Evolutionary conservation across 1,139 yeast genomes (phyloP).

Genomic region (Candida tunisiensis): DNA sequence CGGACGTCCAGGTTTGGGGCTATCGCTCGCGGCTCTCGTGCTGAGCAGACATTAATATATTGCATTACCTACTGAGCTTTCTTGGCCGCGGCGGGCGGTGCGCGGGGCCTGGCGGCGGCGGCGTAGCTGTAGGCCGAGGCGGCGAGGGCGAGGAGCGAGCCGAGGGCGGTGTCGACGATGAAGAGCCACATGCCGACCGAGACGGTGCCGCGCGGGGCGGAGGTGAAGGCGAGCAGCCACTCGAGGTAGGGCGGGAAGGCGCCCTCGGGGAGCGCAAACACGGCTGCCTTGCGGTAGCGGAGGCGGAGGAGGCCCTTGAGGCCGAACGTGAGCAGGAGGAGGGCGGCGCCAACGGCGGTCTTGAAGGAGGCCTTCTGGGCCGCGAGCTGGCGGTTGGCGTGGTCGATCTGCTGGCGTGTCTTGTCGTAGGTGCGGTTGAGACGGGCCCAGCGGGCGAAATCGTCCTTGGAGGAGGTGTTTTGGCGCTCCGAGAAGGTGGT

Average conservation of each 20-base stretch:
- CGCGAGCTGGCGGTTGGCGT: conserved; percentile 19
- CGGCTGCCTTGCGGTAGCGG: conserved; percentile 38
- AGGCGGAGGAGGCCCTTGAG: conserved; percentile 30
- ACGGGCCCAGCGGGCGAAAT: conserved; percentile 94
- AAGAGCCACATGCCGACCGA: conserved; percentile 23
- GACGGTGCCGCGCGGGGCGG: conserved; percentile 28
- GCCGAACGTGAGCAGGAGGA: conserved; percentile 20
- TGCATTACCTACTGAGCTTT: no score
- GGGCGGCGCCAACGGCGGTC: conserved; percentile 9
- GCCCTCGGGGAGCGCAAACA: conserved; percentile 44
- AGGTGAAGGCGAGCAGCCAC: conserved; percentile 44
- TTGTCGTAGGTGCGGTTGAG: conserved; percentile 57
- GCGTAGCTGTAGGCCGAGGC: not conserved
- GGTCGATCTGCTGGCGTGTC: conserved; percentile 34
- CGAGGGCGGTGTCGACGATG: conserved; percentile 14
- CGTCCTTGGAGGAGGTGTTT: conserved; percentile 71
- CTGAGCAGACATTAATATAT: no score
- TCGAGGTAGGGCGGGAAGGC: conserved; percentile 41
- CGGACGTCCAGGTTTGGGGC: conserved; percentile 17
- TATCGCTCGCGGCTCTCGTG: no score
- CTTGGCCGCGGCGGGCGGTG: no score
- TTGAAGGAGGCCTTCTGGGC: conserved; percentile 25
- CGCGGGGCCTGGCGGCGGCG: not conserved
- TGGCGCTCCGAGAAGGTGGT: conserved; percentile 36
- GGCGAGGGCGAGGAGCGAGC: not conserved